Base-by-base conservation (phyloP, 768 basidiomycete species). In the Podaxis carcinomalis region DNA sequence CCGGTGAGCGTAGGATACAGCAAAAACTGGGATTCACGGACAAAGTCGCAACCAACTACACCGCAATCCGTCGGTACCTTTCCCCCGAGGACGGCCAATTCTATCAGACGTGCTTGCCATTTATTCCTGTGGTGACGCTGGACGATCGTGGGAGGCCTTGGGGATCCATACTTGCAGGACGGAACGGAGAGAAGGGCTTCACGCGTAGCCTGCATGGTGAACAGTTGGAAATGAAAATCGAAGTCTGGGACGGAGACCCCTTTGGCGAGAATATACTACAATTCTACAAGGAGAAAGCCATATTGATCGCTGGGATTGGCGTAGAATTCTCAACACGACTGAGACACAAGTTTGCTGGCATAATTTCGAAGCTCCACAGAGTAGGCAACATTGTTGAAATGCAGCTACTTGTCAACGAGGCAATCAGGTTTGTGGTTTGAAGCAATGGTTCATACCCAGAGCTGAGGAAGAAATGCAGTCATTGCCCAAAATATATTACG, bases 401-500 rank as follows among this genome's bases (percentile, higher is more conserved):
- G 9, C 74, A 80, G 23, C 42, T 84, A 10, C 60, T 64, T 0
- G 82, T 87, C n/a, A 77, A 83, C 64, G 75, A 87, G 64, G 80
- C 86, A 13, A 68, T 87, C 32, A 85, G 85, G 85, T 85, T 63
- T 49, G 80, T 76, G 3, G 14, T 37, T 28, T 13, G n/a, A 61
- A 40, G 11, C 58, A 46, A 16, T 53, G 35, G 10, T 1, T 6
- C 37, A 1, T 46, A 35, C 50, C 27, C 56, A 32, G 19, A 28
- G 6, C 49, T 40, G 16, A 53, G 42, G n/a, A 36, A 21, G 40
- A 5, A 32, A 14, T 23, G 13, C 25, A 87, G 87, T 46, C 86
- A 87, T 60, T 88, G 86, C 66, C 87, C 87, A 10, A 89, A 88
- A 65, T 89, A 89, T 61, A 88, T 88, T 66, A 85, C 78, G 51